A percentile compares a stretch with the other conserved stretches of the same genome.
phyloP scores from a whole-genome alignment of 345 rosid species.

The Lenwebbia sp. region DNA sequence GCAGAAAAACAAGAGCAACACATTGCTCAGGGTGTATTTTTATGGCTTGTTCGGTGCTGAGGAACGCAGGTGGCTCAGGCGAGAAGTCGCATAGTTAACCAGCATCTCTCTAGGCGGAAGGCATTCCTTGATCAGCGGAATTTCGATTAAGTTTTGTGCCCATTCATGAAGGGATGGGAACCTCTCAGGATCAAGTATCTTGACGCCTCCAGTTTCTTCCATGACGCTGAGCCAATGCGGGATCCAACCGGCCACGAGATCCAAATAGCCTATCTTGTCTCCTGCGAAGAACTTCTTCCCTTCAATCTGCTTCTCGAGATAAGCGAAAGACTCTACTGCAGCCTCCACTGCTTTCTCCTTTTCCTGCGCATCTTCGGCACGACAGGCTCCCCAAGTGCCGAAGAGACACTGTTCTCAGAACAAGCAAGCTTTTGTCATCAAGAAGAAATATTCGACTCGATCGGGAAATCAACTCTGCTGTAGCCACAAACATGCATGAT shows the following conservation, averaged over 20 bases:
- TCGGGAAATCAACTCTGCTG: background rate
- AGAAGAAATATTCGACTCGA: background rate
- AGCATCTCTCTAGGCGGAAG: constrained; percentile 15
- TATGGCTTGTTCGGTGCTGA: constrained; percentile 1
- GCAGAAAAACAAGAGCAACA: background rate
- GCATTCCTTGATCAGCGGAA: constrained; percentile 13
- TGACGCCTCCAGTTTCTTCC: constrained; percentile 24
- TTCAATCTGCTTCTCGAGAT: constrained; percentile 18
- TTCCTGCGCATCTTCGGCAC: constrained; percentile 11
- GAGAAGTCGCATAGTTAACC: background rate
- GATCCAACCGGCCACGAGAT: constrained; percentile 25
- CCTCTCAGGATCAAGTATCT: constrained; percentile 16
- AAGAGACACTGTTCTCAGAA: constrained; percentile 3
- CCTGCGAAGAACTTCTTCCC: constrained; percentile 26
- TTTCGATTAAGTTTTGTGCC: constrained; percentile 1
- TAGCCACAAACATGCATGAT: background rate
- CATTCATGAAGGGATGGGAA: constrained; percentile 20
- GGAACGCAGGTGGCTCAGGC: constrained; percentile 4
- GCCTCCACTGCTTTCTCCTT: constrained; percentile 13
- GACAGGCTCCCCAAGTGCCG: constrained; percentile 5
- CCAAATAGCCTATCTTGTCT: constrained; percentile 17
- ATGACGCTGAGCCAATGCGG: constrained; percentile 9
- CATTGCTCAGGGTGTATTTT: background rate
- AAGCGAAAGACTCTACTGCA: constrained; percentile 1
- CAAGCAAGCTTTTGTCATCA: background rate